Base-by-base conservation (phyloP, 2,329 filamentous ascomycete genomes). In the Trichophyton mentagrophytes region DNA sequence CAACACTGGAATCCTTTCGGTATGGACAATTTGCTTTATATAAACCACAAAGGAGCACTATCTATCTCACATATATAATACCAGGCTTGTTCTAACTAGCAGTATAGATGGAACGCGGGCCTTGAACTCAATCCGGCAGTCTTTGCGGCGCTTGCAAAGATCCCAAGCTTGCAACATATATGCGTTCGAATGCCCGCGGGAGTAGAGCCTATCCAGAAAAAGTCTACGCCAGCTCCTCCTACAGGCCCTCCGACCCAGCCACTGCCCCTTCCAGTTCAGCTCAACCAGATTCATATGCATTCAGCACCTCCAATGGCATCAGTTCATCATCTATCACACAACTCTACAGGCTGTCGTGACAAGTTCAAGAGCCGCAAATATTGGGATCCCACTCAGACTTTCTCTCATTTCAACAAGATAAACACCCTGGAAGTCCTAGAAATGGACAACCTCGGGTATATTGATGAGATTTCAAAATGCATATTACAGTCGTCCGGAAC, bases 111-210 rank as follows among this genome's bases (percentile, higher is more conserved):
- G 84, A 84, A 86, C 67, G 81, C 85, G 60, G 78, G 82, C 5
- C 79, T 86, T 60, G 83, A 86, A 68, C 75, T 86, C 8, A 83
- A 79, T 67, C 75, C 81, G 4, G 78, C 77, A 1, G 78, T 86
- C 3, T 85, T 83, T 70, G 76, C 76, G 61, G 77, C 78, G 38
- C 73, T 86, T 9, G 83, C 85, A 67, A 70, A 75, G 38, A 81
- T 85, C 61, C 63, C 72, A 17, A 75, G 78, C 5, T 74, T 86
- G 30, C 76, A 77, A 60, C 72, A 80, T 62, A 66, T 86, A 11
- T 80, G 84, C 64, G 67, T 86, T 49, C 80, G 84, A 60, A 76
- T 86, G 70, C 83, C 85, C 63, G 73, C 76, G 3, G 83, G 82
- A 1, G 74, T 76, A 1, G 51, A 55, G 3, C 51, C 51, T 15